phyloP scores from a whole-genome alignment of 257 asterid genomes.

The Plantago major region DNA sequence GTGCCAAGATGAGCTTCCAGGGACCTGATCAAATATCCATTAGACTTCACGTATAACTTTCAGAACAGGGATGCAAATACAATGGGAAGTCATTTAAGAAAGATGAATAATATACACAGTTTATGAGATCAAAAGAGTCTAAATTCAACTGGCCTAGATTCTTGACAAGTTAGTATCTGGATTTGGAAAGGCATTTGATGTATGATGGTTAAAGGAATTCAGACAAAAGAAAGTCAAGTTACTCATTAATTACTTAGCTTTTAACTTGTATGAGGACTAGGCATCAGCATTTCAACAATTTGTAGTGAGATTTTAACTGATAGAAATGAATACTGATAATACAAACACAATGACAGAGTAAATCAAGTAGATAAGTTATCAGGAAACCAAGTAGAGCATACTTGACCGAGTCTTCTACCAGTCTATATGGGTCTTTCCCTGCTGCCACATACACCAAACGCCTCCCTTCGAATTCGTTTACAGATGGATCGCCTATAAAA shows the following conservation, averaged over 20 bases:
- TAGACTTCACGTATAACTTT: not conserved
- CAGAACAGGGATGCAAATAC: slow-evolving; percentile 1
- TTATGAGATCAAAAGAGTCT: not conserved
- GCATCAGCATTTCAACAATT: too few species aligned
- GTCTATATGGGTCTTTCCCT: slow-evolving; percentile 57
- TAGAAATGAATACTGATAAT: not conserved
- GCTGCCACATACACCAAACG: slow-evolving; percentile 69
- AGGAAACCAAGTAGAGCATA: slow-evolving; percentile 27
- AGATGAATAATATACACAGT: not conserved
- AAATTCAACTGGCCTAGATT: too few species aligned
- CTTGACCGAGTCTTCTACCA: slow-evolving; percentile 65
- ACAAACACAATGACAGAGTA: not conserved
- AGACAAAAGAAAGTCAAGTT: too few species aligned
- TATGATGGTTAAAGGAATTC: too few species aligned
- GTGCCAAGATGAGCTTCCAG: slow-evolving; percentile 62
- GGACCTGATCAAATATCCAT: slow-evolving; percentile 32
- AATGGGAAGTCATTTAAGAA: not conserved
- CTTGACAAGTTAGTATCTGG: too few species aligned
- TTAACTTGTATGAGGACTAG: too few species aligned
- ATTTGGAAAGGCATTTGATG: too few species aligned
- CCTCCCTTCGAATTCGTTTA: slow-evolving; percentile 72
- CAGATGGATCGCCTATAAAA: slow-evolving; percentile 75
- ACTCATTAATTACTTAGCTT: too few species aligned
- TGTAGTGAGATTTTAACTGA: too few species aligned
- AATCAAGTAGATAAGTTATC: too few species aligned